Evolutionary conservation across 2,329 filamentous ascomycete genomes (phyloP), one percentile per base, ranked within the genome.

Genomic region (Hypoxylon sp.): DNA sequence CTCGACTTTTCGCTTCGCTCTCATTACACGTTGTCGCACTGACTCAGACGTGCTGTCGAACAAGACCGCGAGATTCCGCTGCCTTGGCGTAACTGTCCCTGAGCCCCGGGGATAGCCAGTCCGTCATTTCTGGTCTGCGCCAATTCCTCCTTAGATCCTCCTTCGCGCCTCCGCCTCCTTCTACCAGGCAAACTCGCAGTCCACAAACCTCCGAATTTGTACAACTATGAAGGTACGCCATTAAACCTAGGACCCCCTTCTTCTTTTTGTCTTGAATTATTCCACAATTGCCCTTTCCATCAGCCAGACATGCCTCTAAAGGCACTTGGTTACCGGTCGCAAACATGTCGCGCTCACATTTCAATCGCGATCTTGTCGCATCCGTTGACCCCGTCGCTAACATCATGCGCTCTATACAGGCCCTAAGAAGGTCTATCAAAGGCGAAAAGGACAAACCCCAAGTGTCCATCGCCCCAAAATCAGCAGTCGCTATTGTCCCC

Each of bases 371-470:
- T 56, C 72, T 71, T 31, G 68, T 72, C 57, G 71, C 63, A 53
- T 74, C 70, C 46, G 54, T 56, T 46, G 65, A 70, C 65, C 60
- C 72, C 14, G 62, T 72, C 72, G 73, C 78, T 79, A 76, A 79
- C 66, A 76, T 76, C 44, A 82, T 83, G 80, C 80, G 81, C 77
- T 75, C 81, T 44, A 72, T 85, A 52, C 83, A 94, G 91, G 91
- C 91, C 80, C 88, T 97, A 81, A 89, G 94, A 80, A 88, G 93
- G 83, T 97, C 94, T 70, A 92, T 97, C 82, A 97, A 97, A 84
- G 91, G 92, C 80, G 93, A 97, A 74, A 97, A 94, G 85, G 90
- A 88, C 69, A 89, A 89, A 72, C 86, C 89, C 72, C 91, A 93
- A 78, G 87, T 93, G 73, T 91, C 92, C 63, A 92, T 97, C 73